Evolutionary conservation across 2,329 filamentous ascomycete genomes (phyloP).

Genomic region (Alternaria infectoria): DNA sequence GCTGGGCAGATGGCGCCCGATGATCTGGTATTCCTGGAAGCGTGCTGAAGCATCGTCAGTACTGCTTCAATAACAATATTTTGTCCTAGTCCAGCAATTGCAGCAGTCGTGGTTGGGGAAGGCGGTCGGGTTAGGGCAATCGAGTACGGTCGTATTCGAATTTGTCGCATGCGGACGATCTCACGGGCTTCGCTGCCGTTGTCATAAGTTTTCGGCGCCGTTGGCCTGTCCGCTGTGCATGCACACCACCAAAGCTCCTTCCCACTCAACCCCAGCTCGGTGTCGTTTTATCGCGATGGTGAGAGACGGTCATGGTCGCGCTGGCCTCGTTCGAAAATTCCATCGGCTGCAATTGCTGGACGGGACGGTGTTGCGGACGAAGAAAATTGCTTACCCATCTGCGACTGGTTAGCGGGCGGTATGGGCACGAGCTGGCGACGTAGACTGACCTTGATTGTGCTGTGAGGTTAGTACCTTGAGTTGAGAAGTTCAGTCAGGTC

Average conservation of each 20-base stretch:
- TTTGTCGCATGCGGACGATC: slow-evolving; percentile 2
- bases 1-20: slow-evolving; percentile 97
- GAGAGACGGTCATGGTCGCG: slow-evolving; percentile 13
- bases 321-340: slow-evolving; percentile 27
- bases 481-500: slow-evolving; percentile 39
- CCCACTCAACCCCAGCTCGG: not conserved
- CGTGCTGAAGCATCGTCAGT: slow-evolving; percentile 72
- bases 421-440: slow-evolving; percentile 2
- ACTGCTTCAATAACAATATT: slow-evolving; percentile 11
- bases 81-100: slow-evolving; percentile 36
- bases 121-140: not conserved
- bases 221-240: not conserved
- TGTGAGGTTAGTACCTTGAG: slow-evolving; percentile 53
- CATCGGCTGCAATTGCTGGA: slow-evolving; percentile 45
- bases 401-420: slow-evolving; percentile 41
- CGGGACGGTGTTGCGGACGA: slow-evolving; percentile 23
- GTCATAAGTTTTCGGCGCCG: not conserved
- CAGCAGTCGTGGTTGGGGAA: slow-evolving; percentile 13
- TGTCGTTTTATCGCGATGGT: slow-evolving; percentile 6
- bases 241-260: not conserved
- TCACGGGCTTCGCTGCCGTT: not conserved
- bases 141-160: not conserved
- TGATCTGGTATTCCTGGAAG: slow-evolving; percentile 99
- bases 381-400: slow-evolving; percentile 67
- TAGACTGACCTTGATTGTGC: slow-evolving; percentile 61